Evolutionary conservation across 1,284 basidiomycete genomes (phyloP), one percentile per base, ranked within the genome.

Genomic region (Volvariella surrecta): DNA sequence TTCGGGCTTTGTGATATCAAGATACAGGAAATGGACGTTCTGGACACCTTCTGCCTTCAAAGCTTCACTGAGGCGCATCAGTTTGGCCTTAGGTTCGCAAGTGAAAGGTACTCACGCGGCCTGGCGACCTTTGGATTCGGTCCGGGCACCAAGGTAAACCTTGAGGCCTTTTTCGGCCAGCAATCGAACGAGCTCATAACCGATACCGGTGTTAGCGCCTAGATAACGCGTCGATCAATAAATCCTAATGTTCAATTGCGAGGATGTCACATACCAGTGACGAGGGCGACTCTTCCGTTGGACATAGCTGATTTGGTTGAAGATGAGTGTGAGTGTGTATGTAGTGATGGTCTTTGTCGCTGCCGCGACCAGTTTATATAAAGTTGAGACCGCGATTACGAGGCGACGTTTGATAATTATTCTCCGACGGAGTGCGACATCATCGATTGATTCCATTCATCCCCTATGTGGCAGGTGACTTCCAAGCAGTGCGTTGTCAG

Each of bases 1-100:
- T 2, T 53, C 52, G 24, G 54, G 17, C 28, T 64, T 57, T 2
- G 62, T 65, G n/a, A 65, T 44, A 43, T 66, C 64, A 17, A 66
- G 56, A 37, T 57, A 59, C 17, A 62, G 54, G 32, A 57, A 57
- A 32, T 62, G 61, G 32, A 64, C 61, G 21, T 58, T 42, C 10
- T 61, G 17, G 19, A 50, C 52, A 20, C 58, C 60, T 10, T 52
- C 24, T 28, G 24, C 24, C 24, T 28, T 28, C 24, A 28, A 11
- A 6, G 6, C 11, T 28, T 28, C 51, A 43, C 55, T 55, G 37
- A 28, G 24, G 6, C 24, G 11, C 6, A 11, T 28, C 11, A 28
- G 24, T 28, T 28, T 11, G 11, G 24, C 6, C 11, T 6, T 11
- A 11, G 11, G 6, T 6, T 6, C 24, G 24, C n/a, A 11, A 28